Evolutionary conservation across 2,329 filamentous ascomycete genomes (phyloP).

Genomic region (Epichloe bromicola): DNA sequence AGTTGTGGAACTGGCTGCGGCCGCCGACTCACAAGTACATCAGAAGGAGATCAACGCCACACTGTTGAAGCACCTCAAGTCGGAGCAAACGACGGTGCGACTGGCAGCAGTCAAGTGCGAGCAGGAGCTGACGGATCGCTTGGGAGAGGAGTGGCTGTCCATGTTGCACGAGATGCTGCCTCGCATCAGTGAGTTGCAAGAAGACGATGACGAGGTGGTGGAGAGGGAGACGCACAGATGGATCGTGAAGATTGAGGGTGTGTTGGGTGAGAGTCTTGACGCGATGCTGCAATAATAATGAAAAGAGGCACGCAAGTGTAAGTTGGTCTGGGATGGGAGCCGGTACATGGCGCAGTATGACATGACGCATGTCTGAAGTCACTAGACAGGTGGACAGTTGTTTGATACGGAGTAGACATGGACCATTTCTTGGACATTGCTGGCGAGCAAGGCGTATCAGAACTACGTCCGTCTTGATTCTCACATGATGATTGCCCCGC

Average conservation of each 20-base stretch:
- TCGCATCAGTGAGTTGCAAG: constrained; percentile 87
- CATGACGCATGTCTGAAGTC: too few species aligned
- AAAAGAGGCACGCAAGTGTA: not conserved
- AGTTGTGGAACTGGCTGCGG: constrained; percentile 65
- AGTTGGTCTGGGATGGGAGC: not conserved
- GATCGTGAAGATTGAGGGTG: constrained; percentile 81
- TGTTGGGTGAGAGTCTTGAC: constrained; percentile 82
- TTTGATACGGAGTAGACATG: too few species aligned
- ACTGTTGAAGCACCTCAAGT: constrained; percentile 67
- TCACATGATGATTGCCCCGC: too few species aligned
- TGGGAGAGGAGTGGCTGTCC: constrained; percentile 89
- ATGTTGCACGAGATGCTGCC: constrained; percentile 92
- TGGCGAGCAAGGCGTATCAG: too few species aligned
- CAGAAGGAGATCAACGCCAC: constrained; percentile 76
- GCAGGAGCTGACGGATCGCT: constrained; percentile 60
- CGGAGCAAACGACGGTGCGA: constrained; percentile 57
- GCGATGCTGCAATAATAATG: constrained; percentile 66
- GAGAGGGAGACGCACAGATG: constrained; percentile 81
- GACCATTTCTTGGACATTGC: too few species aligned
- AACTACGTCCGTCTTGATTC: too few species aligned
- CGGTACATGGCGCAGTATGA: not conserved
- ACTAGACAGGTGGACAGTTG: too few species aligned
- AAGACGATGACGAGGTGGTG: constrained; percentile 90
- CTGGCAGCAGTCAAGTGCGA: constrained; percentile 74
- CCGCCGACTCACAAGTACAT: constrained; percentile 75